Evolutionary conservation across 78 protist species (phyloP).

Genomic region (Tieghemostelium lacteum): DNA sequence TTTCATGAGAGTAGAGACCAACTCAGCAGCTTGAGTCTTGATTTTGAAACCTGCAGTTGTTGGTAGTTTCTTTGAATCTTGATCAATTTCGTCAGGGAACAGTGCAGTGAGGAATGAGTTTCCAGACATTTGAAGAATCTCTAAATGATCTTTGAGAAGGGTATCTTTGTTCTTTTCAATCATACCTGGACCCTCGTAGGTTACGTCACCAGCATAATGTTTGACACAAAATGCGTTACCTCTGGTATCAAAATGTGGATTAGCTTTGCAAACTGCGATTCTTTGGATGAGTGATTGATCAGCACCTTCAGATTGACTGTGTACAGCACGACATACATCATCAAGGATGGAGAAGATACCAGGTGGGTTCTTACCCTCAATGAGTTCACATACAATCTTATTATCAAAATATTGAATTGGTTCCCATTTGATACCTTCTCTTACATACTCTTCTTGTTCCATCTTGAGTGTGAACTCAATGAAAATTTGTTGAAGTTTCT

Average conservation of each 20-base stretch:
- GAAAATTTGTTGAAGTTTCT: slow-evolving; percentile 95
- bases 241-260: slow-evolving; percentile 78
- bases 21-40: slow-evolving; percentile 50
- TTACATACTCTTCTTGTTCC: slow-evolving; percentile 93
- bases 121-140: slow-evolving; percentile 68
- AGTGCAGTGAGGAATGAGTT: slow-evolving; percentile 36
- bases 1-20: slow-evolving; percentile 77
- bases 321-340: slow-evolving; percentile 88
- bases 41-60: slow-evolving; percentile 79
- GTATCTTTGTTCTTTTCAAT: slow-evolving; percentile 93
- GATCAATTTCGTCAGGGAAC: slow-evolving; percentile 78
- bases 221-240: slow-evolving; percentile 67
- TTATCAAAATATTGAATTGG: slow-evolving; percentile 92
- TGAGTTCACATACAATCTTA: slow-evolving; percentile 86
- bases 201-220: slow-evolving; percentile 97
- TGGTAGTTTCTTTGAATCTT: slow-evolving; percentile 31
- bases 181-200: slow-evolving; percentile 87
- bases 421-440: slow-evolving; percentile 92
- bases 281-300: slow-evolving; percentile 47
- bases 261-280: slow-evolving; percentile 33
- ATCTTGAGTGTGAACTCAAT: slow-evolving; percentile 89
- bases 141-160: slow-evolving; percentile 85
- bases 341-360: slow-evolving; percentile 67
- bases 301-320: slow-evolving; percentile 76
- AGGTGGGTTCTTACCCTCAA: slow-evolving; percentile 86